Conservation (phyloP, 371 early-diverging fungal genomes). For the Mortierella sp. region DNA sequence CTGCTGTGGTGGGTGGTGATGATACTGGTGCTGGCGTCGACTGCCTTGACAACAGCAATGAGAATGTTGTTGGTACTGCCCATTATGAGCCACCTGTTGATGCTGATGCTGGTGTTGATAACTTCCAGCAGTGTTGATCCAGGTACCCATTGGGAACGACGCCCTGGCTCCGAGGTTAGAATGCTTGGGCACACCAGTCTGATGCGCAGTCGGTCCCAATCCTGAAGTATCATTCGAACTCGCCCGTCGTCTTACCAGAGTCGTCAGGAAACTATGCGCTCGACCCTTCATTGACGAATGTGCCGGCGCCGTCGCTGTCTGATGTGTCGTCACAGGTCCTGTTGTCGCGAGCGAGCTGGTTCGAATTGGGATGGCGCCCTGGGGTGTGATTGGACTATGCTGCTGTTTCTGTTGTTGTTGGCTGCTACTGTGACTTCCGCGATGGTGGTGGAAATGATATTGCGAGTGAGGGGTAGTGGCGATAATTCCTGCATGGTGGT, state of each 20-base stretch:
- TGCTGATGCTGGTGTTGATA: not conserved
- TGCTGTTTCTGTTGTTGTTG: not conserved
- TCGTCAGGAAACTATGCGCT: slow-evolving; percentile 45
- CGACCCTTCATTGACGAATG: slow-evolving; percentile 48
- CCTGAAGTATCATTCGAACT: slow-evolving; percentile 48
- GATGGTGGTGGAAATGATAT: not conserved
- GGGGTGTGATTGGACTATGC: not conserved
- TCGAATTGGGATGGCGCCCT: not conserved
- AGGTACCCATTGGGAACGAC: slow-evolving; percentile 14
- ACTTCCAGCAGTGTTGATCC: slow-evolving; percentile 8
- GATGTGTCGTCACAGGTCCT: not conserved
- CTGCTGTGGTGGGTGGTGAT: not conserved
- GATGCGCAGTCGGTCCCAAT: slow-evolving; percentile 20
- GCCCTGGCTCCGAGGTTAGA: not conserved
- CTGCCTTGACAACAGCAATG: not conserved
- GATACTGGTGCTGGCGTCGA: slow-evolving; percentile 4
- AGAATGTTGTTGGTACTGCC: not conserved
- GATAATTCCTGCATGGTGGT: not conserved
- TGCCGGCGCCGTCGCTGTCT: not conserved
- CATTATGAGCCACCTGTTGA: not conserved
- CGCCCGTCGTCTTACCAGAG: slow-evolving; percentile 40
- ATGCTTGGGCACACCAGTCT: not conserved
- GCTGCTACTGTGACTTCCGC: not conserved
- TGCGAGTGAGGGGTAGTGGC: not conserved
- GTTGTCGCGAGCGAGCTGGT: not conserved